These are phyloP conservation scores for Ascochyta fabae DNA, from an alignment of 2,329 filamentous ascomycete genomes.

Conservation along the genomic window DNA sequence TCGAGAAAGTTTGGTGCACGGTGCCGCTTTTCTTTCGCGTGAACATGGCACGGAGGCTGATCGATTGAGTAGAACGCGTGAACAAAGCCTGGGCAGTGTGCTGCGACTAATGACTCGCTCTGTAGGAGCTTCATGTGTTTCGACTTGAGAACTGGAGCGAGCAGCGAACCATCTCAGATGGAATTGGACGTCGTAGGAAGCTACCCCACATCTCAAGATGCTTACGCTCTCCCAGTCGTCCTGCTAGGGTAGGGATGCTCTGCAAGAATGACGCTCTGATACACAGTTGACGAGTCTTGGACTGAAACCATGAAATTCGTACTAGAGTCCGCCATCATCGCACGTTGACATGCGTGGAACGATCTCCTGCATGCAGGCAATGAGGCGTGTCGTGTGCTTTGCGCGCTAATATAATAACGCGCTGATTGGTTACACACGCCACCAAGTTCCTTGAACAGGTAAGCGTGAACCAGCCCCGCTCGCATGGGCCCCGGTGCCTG, in stretches of 20 bases:
- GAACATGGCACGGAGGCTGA: not conserved
- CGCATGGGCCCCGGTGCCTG: slow-evolving; percentile 9
- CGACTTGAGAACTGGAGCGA: not conserved
- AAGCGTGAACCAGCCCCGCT: slow-evolving; percentile 24
- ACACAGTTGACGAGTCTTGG: not conserved
- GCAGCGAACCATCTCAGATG: not conserved
- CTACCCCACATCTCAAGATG: slow-evolving; percentile 13
- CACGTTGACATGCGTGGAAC: slow-evolving; percentile 9
- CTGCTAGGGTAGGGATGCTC: not conserved
- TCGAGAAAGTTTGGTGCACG: slow-evolving; percentile 40
- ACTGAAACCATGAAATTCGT: not conserved
- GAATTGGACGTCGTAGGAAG: not conserved
- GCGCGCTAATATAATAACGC: slow-evolving; percentile 24
- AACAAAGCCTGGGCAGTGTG: not conserved
- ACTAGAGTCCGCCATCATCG: not conserved
- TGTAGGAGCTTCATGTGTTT: no score
- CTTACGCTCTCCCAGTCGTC: not conserved
- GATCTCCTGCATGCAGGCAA: slow-evolving; percentile 23
- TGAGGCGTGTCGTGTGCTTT: slow-evolving; percentile 32
- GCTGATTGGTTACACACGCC: slow-evolving; percentile 32
- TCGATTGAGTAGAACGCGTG: not conserved
- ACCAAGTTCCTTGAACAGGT: slow-evolving; percentile 19
- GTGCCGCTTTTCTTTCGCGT: slow-evolving; percentile 18
- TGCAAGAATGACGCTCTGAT: not conserved
- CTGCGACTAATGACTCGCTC: not conserved